Evolutionary conservation across 495 filamentous ascomycete genomes (phyloP).

Genomic region (Penicillium pancosmium): DNA sequence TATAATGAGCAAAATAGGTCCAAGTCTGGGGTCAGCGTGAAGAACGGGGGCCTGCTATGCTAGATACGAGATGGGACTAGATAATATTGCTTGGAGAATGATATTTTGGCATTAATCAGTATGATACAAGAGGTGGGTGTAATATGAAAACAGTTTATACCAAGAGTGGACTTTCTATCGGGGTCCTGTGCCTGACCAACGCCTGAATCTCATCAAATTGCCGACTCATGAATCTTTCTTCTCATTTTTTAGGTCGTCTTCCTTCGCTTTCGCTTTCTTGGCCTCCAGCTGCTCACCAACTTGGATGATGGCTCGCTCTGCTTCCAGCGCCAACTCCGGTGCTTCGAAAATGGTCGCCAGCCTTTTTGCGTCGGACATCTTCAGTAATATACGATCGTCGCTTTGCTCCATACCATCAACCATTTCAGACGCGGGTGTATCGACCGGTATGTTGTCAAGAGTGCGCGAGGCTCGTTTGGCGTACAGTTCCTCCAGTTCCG

Average conservation of each 20-base stretch:
- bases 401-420: slow-evolving; percentile 47
- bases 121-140: background rate
- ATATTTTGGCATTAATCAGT: background rate
- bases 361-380: slow-evolving; percentile 57
- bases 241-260: slow-evolving; percentile 26
- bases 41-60: too few species aligned
- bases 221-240: slow-evolving; percentile 32
- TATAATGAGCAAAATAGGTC: too few species aligned
- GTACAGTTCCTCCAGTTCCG: slow-evolving; percentile 74
- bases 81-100: too few species aligned
- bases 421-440: slow-evolving; percentile 35
- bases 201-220: background rate
- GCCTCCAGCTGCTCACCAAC: slow-evolving; percentile 68
- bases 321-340: slow-evolving; percentile 83
- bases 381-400: slow-evolving; percentile 62
- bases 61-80: too few species aligned
- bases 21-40: too few species aligned
- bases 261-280: slow-evolving; percentile 42
- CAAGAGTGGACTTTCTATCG: slow-evolving; percentile 1
- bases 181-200: slow-evolving; percentile 1
- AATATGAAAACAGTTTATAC: background rate
- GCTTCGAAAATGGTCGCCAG: slow-evolving; percentile 74
- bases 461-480: slow-evolving; percentile 42
- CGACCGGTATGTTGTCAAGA: slow-evolving; percentile 20
- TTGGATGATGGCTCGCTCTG: slow-evolving; percentile 87